Conservation (phyloP, 805 yeast species). For the Danielozyma ontarioensis region DNA sequence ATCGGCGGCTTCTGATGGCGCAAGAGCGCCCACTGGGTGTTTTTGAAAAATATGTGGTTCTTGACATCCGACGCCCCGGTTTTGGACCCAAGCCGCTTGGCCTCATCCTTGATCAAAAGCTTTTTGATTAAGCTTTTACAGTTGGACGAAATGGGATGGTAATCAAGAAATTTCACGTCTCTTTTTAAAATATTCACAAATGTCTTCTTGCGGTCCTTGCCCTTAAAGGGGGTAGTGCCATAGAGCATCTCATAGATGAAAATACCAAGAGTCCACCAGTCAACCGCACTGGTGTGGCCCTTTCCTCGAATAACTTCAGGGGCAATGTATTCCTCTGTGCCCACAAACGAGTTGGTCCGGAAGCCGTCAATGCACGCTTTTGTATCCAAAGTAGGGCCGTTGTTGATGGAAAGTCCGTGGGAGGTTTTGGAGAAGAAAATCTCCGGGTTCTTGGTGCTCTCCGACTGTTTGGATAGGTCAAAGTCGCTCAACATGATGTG, state of each 20-base stretch:
- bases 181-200: slow-evolving; percentile 81
- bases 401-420: slow-evolving; percentile 14
- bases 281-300: slow-evolving; percentile 97
- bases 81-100: slow-evolving; percentile 81
- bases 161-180: slow-evolving; percentile 76
- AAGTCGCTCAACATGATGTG: slow-evolving; percentile 97
- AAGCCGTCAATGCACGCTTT: slow-evolving; percentile 94
- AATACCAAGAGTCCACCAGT: slow-evolving; percentile 99
- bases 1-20: slow-evolving; percentile 94
- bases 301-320: slow-evolving; percentile 97
- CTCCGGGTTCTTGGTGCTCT: slow-evolving; percentile 70
- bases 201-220: slow-evolving; percentile 80
- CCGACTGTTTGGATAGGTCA: slow-evolving; percentile 88
- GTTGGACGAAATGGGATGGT: slow-evolving; percentile 57
- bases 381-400: slow-evolving; percentile 72
- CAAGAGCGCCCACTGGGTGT: slow-evolving; percentile 89
- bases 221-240: slow-evolving; percentile 96
- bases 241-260: slow-evolving; percentile 89
- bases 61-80: slow-evolving; percentile 95
- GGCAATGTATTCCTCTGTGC: slow-evolving; percentile 97
- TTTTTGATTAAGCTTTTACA: slow-evolving; percentile 81
- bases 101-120: slow-evolving; percentile 81
- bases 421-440: slow-evolving; percentile 38
- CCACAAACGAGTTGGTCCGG: slow-evolving; percentile 96
- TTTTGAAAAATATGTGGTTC: slow-evolving; percentile 85